Evolutionary conservation across 495 filamentous ascomycete genomes (phyloP).

Genomic region (Cetradonia linearis): DNA sequence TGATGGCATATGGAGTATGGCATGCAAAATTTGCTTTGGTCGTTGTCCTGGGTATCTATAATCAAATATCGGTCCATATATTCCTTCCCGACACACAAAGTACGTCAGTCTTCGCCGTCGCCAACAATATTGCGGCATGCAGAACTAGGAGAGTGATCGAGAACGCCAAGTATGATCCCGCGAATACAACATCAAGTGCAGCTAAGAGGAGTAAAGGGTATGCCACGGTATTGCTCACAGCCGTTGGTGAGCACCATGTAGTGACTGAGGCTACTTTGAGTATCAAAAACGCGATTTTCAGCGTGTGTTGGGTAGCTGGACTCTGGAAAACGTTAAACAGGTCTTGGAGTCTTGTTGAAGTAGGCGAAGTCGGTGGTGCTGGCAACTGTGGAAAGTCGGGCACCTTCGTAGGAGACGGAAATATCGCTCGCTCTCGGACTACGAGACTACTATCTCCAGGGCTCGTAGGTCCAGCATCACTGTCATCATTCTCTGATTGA

Average conservation of each 20-base stretch:
- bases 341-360: constrained; percentile 20
- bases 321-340: neutral
- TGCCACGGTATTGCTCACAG: constrained; percentile 45
- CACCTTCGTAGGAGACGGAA: constrained; percentile 25
- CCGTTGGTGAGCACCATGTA: constrained; percentile 52
- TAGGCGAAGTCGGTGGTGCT: constrained; percentile 25
- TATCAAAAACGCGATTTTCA: constrained; percentile 39
- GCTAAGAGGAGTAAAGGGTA: constrained; percentile 54
- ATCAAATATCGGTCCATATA: constrained; percentile 5
- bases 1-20: neutral
- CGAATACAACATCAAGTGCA: constrained; percentile 37
- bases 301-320: constrained; percentile 10
- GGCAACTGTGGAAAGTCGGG: constrained; percentile 9
- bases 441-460: constrained; percentile 29
- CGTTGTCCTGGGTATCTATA: constrained; percentile 11
- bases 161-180: neutral
- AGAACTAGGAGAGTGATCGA: constrained; percentile 17
- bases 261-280: constrained; percentile 46
- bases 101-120: constrained; percentile 4
- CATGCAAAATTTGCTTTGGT: neutral
- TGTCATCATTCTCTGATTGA: constrained; percentile 6
- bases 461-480: constrained; percentile 21
- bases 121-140: constrained; percentile 19
- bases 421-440: constrained; percentile 21
- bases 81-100: constrained; percentile 15